Base-by-base conservation (phyloP, 116 monocot species). In the Cymodocea nodosa region DNA sequence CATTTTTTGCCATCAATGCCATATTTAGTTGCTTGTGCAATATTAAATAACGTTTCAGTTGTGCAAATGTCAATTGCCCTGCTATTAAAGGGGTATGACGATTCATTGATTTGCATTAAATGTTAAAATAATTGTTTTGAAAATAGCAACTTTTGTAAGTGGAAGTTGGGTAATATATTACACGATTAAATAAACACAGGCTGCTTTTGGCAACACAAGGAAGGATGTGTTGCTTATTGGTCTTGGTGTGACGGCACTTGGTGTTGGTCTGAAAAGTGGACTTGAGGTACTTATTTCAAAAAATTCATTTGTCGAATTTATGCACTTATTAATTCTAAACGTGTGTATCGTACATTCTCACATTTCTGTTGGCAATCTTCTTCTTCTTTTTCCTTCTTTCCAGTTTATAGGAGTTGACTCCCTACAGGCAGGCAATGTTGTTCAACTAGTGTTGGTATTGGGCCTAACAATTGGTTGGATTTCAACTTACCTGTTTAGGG, bases 151-250 rank as follows among this genome's bases (percentile, higher is more conserved):
- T 61, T 61, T 35, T n/a, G 17, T 23, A 35, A 61, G 13, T 61
- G 60, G 6, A 13, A 37, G 60, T 61, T 36, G 4, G 15, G 4
- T 17, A 6, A 5, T n/a, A 35, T 13, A 12, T 4, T 64, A 20
- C 48, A 18, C 48, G 14, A 57, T 24, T 6, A 12, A 48, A 19
- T 51, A 15, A 15, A 15, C 59, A 49, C 70, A 95, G 97, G 72
- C 66, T 25, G 79, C 85, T 18, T 97, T 97, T 79, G 97, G 97
- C 72, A 85, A 97, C 68, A 58, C 85, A 25, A 83, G 97, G 72
- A 97, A 97, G 66, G 97, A 97, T 78, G 97, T 97, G 23, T 54
- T 97, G 57, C 80, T 97, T 60, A 97, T 97, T 75, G 97, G 97
- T 65, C 25, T 88, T 70, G 97, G 97, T 54, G 77, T 91, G 35